Base-by-base conservation (phyloP, 1,284 basidiomycete genomes). In the Ganoderma multipileum region DNA sequence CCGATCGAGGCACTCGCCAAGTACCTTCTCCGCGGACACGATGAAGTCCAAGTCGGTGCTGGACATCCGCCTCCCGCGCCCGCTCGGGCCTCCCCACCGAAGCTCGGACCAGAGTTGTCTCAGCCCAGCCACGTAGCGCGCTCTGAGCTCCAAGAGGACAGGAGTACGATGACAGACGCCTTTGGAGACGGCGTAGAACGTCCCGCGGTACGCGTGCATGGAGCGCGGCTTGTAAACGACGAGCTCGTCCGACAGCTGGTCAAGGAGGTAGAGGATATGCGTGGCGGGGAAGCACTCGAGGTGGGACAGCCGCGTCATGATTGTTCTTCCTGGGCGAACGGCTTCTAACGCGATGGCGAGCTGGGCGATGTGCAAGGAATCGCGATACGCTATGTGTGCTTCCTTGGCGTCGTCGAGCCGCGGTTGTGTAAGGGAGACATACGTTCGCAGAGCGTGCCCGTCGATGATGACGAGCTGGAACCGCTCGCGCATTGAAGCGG, bases 401-500 rank as follows among this genome's bases (percentile, higher is more conserved):
- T n/a, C 8, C n/a, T 41, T 44, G 16, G 8, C n/a, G 42, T 69
- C 62, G 4, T 26, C 16, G 3, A 54, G 23, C 9, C 55, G 11
- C 38, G 20, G 20, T 16, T 36, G 64, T 3, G 18, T 28, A 12
- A 52, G 30, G 23, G 47, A 42, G 18, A 65, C 39, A 36, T 72
- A 67, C 20, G 63, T 72, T 50, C 75, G 79, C 20, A 80, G 67
- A 20, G 76, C 75, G 64, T 80, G 75, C 0, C 77, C 80, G 44
- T 80, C 79, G 64, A 79, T 72, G 26, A 81, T 71, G 39, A 79
- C 76, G 38, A 81, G 71, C 60, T 75, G 73, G 69, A 79, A 80
- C 6, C 66, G 68, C 30, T 58, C 61, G 28, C 66, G 70, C 42
- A 61, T 63, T n/a, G 61, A 50, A 38, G 60, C 44, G 18, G 39